Evolutionary conservation across 345 rosid species (phyloP), one percentile per base, ranked within the genome.

Genomic region (Sisymbrium altissimum): DNA sequence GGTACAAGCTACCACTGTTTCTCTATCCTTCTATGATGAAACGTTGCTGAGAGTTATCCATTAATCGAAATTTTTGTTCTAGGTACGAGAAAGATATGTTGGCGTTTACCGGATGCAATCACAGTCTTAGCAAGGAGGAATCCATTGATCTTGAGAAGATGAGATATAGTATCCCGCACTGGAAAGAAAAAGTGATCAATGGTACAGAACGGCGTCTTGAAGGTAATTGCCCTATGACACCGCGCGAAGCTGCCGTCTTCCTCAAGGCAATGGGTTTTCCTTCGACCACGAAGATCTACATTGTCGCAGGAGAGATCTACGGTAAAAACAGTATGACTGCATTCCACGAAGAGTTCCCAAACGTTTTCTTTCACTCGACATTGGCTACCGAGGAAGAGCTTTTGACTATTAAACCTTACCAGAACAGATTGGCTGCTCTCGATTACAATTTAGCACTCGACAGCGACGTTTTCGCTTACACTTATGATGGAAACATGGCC

Each of bases 31-130:
- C 11, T 57, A 12, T 58, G 5, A 18, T 32, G 21, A n/a, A 41
- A 46, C 33, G 35, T 15, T 32, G 30, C 18, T 46, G 18, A 12
- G 40, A 41, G 18, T 53, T 17, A 53, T 63, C 45, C 3, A 52
- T 30, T 38, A 54, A 73, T 15, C n/a, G 0, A 17, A 43, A 7
- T 14, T 0, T 3, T 19, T 66, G 17, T 19, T 76, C 48, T 81
- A 88, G 95, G 74, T 91, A 89, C 44, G 98, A 90, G 67, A 90
- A 90, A 67, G 96, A 87, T 81, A 88, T 88, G 91, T 79, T 90
- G 57, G 90, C 96, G 12, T 90, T 88, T 61, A 92, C 95, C 1
- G 95, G 91, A 44, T 87, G 90, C 78, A 83, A 71, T 75, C 91
- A 88, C 78, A 83, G 82, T 71, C 91, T 92, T 8, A 84, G 82